Conservation (phyloP, 1,139 yeast genomes). For the Komagataea norvegica region DNA sequence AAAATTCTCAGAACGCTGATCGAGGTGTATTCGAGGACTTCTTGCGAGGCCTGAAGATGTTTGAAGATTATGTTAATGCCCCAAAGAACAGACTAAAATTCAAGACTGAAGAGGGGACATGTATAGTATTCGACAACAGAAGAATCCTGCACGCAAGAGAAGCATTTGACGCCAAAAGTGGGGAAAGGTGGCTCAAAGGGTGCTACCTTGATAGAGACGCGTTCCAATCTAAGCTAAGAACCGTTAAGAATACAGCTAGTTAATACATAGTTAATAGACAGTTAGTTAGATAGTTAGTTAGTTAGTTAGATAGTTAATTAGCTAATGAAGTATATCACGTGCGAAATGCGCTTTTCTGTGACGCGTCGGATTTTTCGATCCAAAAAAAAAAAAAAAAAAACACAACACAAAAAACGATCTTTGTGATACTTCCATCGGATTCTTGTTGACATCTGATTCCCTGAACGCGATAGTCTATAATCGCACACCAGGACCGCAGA, state of each 20-base stretch:
- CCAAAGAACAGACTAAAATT: conserved; percentile 52
- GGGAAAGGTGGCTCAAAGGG: conserved; percentile 72
- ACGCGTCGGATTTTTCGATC: no score
- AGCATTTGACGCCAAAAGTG: conserved; percentile 49
- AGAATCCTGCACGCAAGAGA: conserved; percentile 68
- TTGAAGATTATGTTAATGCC: conserved; percentile 56
- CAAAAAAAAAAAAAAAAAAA: no score
- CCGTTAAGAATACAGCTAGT: conserved; percentile 19
- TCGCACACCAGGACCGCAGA: no score
- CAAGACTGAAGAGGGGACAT: conserved; percentile 56
- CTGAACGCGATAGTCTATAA: no score
- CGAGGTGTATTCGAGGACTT: conserved; percentile 46
- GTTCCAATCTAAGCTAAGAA: conserved; percentile 57
- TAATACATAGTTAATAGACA: no score
- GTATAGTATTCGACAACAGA: conserved; percentile 71
- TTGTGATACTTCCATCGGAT: no score
- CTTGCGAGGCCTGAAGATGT: conserved; percentile 51
- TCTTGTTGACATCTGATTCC: no score
- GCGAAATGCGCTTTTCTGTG: no score
- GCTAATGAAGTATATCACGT: no score
- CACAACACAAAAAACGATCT: no score
- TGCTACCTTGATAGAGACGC: conserved; percentile 74
- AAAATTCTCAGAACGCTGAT: conserved; percentile 31
- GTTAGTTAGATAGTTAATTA: no score
- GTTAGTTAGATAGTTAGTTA: no score